phyloP scores from a whole-genome alignment of 1,284 basidiomycete genomes.

The Fomitopsis schrenkii region DNA sequence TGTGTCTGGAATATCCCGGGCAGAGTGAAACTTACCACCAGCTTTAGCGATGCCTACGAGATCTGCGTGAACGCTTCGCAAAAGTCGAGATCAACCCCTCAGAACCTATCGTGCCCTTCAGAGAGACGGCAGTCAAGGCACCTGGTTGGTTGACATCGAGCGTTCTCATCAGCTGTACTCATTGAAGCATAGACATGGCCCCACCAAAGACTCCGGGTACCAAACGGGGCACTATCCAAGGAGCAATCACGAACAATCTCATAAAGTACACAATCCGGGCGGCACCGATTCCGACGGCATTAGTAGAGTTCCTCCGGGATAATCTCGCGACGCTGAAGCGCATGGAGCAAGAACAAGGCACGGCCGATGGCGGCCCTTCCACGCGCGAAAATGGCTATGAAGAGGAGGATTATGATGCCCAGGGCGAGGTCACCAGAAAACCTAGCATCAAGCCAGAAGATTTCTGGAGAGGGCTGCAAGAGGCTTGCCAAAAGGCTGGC shows the following conservation, averaged over 20 bases:
- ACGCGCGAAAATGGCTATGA: constrained; percentile 31
- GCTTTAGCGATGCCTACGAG: constrained; percentile 86
- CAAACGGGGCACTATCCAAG: constrained; percentile 76
- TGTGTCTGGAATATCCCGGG: background rate
- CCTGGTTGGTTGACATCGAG: constrained; percentile 44
- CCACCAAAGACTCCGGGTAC: constrained; percentile 76
- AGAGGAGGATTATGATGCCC: constrained; percentile 40
- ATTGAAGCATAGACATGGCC: constrained; percentile 68
- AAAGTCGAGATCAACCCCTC: constrained; percentile 91
- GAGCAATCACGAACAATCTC: constrained; percentile 64
- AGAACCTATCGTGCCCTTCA: constrained; percentile 95
- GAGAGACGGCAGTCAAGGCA: constrained; percentile 88
- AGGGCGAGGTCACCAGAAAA: constrained; percentile 55
- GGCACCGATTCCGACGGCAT: constrained; percentile 65
- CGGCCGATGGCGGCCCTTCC: constrained; percentile 25
- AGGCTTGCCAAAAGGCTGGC: constrained; percentile 65
- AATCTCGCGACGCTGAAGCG: constrained; percentile 61
- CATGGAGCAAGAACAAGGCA: constrained; percentile 45
- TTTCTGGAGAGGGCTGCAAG: constrained; percentile 78
- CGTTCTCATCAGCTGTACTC: constrained; percentile 3
- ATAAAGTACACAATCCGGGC: constrained; percentile 86
- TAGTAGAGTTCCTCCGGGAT: constrained; percentile 75
- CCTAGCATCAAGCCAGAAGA: constrained; percentile 68
- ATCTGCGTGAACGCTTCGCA: constrained; percentile 93
- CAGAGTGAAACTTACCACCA: background rate